These are phyloP conservation scores for Melampsora abietis-canadensis DNA, from an alignment of 1,284 basidiomycete genomes.

Conservation along the genomic window DNA sequence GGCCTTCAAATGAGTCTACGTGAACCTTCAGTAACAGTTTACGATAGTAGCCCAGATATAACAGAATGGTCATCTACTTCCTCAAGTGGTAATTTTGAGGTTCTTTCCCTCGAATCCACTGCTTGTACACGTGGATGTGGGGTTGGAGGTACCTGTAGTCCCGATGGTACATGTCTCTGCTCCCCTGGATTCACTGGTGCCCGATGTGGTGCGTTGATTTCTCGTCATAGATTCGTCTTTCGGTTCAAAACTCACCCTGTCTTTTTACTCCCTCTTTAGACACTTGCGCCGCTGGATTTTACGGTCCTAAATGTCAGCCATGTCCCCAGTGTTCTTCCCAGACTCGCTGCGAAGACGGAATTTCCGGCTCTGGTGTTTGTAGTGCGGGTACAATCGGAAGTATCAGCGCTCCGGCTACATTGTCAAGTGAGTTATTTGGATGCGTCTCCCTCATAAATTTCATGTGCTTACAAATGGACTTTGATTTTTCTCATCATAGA, in stretches of 20 bases:
- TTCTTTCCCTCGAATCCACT: slow-evolving; percentile 20
- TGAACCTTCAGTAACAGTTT: not conserved
- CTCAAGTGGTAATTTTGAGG: slow-evolving; percentile 17
- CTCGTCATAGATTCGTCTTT: too few relatives aligned
- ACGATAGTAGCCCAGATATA: slow-evolving; percentile 28
- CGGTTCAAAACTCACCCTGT: not conserved
- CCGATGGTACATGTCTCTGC: slow-evolving; percentile 8
- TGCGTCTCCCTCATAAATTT: too few relatives aligned
- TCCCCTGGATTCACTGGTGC: slow-evolving; percentile 11
- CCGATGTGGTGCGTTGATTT: slow-evolving; percentile 18
- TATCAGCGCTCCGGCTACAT: too few relatives aligned
- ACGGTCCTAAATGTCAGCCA: slow-evolving; percentile 22
- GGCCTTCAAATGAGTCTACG: slow-evolving; percentile 27
- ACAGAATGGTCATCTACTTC: slow-evolving; percentile 17
- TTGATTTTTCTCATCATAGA: not conserved
- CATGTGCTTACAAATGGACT: not conserved
- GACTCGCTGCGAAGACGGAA: slow-evolving; percentile 22
- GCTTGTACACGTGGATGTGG: slow-evolving; percentile 30
- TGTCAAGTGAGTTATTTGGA: too few relatives aligned
- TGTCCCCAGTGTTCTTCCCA: slow-evolving; percentile 23
- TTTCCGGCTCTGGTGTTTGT: slow-evolving; percentile 20
- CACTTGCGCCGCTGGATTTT: slow-evolving; percentile 29
- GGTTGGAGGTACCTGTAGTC: slow-evolving; percentile 18
- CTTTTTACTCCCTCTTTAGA: not conserved
- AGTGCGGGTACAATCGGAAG: not conserved